phyloP scores from a whole-genome alignment of 2,329 filamentous ascomycete genomes.

The Ascochyta fabae region DNA sequence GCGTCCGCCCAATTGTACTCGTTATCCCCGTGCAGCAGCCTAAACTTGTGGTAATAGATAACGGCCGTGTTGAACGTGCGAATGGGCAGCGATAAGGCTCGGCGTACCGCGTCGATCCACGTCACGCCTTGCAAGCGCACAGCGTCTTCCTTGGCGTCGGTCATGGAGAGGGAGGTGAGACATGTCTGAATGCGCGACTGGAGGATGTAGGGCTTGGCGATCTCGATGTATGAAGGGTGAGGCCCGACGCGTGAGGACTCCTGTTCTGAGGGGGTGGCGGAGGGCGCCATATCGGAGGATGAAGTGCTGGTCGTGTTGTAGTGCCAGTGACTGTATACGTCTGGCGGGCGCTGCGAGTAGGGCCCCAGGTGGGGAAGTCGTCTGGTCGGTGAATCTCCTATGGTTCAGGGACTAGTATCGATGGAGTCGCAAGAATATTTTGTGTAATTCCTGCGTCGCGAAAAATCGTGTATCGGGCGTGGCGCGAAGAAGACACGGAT shows the following conservation, averaged over 20 bases:
- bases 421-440: neutral
- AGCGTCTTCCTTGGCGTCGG: constrained; percentile 78
- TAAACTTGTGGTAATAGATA: constrained; percentile 92
- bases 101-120: constrained; percentile 85
- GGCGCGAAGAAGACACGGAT: neutral
- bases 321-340: neutral
- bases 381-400: constrained; percentile 10
- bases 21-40: constrained; percentile 80
- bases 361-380: constrained; percentile 14
- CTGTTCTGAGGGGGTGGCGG: constrained; percentile 33
- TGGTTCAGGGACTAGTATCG: constrained; percentile 1
- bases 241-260: constrained; percentile 52
- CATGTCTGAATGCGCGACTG: constrained; percentile 80
- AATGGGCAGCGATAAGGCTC: constrained; percentile 80
- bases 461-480: neutral
- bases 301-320: neutral
- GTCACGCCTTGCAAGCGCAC: constrained; percentile 85
- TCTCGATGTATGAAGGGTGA: constrained; percentile 68
- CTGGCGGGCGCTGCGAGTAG: constrained; percentile 7
- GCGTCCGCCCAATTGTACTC: constrained; percentile 88
- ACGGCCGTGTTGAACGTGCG: constrained; percentile 92
- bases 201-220: constrained; percentile 77
- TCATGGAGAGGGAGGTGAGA: constrained; percentile 71
- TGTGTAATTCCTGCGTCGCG: neutral
- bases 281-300: constrained; percentile 37